Evolutionary conservation across 129 eudicot genomes (phyloP), one percentile per base, ranked within the genome.

Genomic region (Arctium lappa): DNA sequence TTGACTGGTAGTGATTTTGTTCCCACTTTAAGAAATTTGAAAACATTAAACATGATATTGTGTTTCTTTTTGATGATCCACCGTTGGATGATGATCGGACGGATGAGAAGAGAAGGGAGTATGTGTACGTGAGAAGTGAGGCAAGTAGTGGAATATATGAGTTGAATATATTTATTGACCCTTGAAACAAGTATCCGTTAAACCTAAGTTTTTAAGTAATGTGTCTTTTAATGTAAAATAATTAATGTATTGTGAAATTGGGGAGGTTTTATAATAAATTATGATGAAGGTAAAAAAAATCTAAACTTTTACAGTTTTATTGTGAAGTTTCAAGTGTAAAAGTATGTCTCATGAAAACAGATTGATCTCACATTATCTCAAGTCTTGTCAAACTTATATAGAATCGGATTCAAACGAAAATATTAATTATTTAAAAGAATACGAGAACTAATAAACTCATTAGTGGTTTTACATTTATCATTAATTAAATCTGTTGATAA

Each of bases 1-100:
- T 72, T 72, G 75, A 83, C 69, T 83, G 68, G 83, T 60, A 78
- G 83, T 83, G 79, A 83, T 83, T 69, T 83, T 83, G 86, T 83
- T 83, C 73, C 86, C 78, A 83, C 86, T 78, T 84, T 79, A 70
- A 60, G 4, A 27, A n/a, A 42, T 78, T 78, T 84, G 79, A 78
- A 84, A 72, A 78, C 9, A 31, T 78, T 42, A 60, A 63, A 75
- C 79, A 30, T 84, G 79, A 62, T 42, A 10, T 5, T 31, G 32
- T 40, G 83, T 27, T 63, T 11, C 87, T 84, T 84, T 22, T 16
- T 79, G 56, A 63, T 79, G 56, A 6, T 72, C 13, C 11, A 22
- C 76, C 83, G 83, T 84, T 79, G 71, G 87, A 84, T 84, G 75
- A 46, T 32, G 69, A 79, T 73, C 82, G 39, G 60, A 79, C 80